phyloP scores from a whole-genome alignment of 257 asterid species.

The Penstemon davidsonii region DNA sequence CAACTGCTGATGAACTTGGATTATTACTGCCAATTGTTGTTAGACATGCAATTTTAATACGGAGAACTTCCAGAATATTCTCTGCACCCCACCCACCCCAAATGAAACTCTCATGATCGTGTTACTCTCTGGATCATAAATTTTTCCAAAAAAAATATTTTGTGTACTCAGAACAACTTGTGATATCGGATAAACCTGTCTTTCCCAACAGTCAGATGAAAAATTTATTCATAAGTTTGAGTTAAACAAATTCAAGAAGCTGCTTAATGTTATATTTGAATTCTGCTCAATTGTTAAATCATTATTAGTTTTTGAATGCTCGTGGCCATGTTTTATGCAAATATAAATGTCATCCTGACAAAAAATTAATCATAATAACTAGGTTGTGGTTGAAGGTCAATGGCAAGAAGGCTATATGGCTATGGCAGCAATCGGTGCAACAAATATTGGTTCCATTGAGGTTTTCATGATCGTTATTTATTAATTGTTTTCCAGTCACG shows the following conservation, averaged over 20 bases:
- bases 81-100: too few relatives aligned
- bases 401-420: slow-evolving; percentile 96
- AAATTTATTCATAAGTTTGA: slow-evolving; percentile 1
- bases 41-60: background rate
- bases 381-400: slow-evolving; percentile 96
- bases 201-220: background rate
- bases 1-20: background rate
- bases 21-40: background rate
- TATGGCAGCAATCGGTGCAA: slow-evolving; percentile 97
- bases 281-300: background rate
- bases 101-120: too few relatives aligned
- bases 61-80: too few relatives aligned
- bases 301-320: background rate
- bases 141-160: too few relatives aligned
- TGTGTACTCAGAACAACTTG: too few relatives aligned
- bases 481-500: slow-evolving; percentile 9
- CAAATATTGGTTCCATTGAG: slow-evolving; percentile 96
- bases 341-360: slow-evolving; percentile 28
- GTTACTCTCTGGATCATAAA: too few relatives aligned
- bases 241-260: slow-evolving; percentile 5
- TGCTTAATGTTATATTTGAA: background rate
- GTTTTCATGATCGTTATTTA: slow-evolving; percentile 37
- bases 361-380: slow-evolving; percentile 22
- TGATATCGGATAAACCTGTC: background rate
- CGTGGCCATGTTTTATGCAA: slow-evolving; percentile 12